phyloP scores from a whole-genome alignment of 495 filamentous ascomycete species.

The Lepraria neglecta region DNA sequence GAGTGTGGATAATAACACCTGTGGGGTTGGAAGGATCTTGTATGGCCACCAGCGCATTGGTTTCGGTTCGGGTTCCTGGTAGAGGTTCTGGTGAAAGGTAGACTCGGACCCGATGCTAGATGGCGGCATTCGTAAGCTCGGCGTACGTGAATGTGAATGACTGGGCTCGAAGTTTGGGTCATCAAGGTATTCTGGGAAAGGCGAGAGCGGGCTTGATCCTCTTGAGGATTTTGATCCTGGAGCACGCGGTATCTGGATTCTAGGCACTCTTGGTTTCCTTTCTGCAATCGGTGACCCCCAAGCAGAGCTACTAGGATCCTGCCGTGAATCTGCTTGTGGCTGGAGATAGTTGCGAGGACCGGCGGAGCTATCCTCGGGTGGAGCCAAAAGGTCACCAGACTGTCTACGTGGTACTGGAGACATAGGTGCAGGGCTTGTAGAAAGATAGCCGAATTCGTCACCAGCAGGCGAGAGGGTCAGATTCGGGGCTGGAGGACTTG shows the following conservation, averaged over 20 bases:
- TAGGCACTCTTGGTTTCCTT: slow-evolving; percentile 19
- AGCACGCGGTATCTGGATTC: slow-evolving; percentile 20
- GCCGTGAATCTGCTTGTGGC: slow-evolving; percentile 2
- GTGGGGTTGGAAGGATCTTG: slow-evolving; percentile 59
- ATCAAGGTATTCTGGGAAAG: slow-evolving; percentile 50
- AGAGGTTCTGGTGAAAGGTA: slow-evolving; percentile 22
- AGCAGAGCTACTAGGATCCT: slow-evolving; percentile 1
- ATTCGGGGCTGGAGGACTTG: slow-evolving; percentile 16
- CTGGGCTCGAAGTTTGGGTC: slow-evolving; percentile 33
- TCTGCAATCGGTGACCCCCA: slow-evolving; percentile 9
- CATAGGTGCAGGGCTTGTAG: slow-evolving; percentile 26
- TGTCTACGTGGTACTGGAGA: slow-evolving; percentile 10
- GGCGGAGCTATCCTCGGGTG: slow-evolving; percentile 18
- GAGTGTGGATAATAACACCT: slow-evolving; percentile 63
- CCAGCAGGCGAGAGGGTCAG: slow-evolving; percentile 21
- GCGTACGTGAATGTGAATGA: slow-evolving; percentile 43
- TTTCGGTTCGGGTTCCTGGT: slow-evolving; percentile 29
- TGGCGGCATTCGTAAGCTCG: slow-evolving; percentile 49
- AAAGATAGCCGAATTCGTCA: slow-evolving; percentile 22
- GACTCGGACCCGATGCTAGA: slow-evolving; percentile 48
- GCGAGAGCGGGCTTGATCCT: slow-evolving; percentile 36
- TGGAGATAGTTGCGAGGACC: slow-evolving; percentile 9
- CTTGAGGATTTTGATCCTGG: slow-evolving; percentile 23
- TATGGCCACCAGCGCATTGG: slow-evolving; percentile 67
- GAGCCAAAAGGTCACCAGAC: slow-evolving; percentile 24